phyloP scores from a whole-genome alignment of 2,329 filamentous ascomycete species.

The Aspergillus neoniger region DNA sequence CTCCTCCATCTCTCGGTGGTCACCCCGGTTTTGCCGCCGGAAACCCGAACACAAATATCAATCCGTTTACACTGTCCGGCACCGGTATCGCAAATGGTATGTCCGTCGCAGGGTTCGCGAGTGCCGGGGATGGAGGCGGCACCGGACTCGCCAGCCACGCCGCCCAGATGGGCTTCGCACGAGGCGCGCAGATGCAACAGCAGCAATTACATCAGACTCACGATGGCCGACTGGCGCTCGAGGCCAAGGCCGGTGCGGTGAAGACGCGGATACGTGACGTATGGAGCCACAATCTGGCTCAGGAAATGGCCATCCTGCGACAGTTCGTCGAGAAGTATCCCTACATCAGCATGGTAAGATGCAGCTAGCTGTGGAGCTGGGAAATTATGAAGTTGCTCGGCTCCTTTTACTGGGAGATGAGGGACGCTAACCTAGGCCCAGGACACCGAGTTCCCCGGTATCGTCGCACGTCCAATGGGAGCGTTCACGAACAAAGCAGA shows the following conservation, averaged over 20 bases:
- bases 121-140: slow-evolving; percentile 58
- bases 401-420: background rate
- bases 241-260: slow-evolving; percentile 57
- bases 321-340: slow-evolving; percentile 86
- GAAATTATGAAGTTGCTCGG: background rate
- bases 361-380: background rate
- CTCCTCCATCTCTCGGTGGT: slow-evolving; percentile 61
- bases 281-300: slow-evolving; percentile 86
- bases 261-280: slow-evolving; percentile 91
- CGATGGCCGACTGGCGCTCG: slow-evolving; percentile 57
- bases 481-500: slow-evolving; percentile 93
- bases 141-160: slow-evolving; percentile 83
- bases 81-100: slow-evolving; percentile 56
- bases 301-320: slow-evolving; percentile 85
- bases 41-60: slow-evolving; percentile 67
- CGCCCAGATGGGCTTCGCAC: slow-evolving; percentile 82
- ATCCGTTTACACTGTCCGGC: slow-evolving; percentile 61
- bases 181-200: slow-evolving; percentile 67
- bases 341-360: slow-evolving; percentile 92
- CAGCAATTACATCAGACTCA: slow-evolving; percentile 54
- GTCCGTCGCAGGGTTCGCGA: slow-evolving; percentile 58
- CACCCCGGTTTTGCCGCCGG: slow-evolving; percentile 68
- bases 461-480: slow-evolving; percentile 93
- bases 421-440: slow-evolving; percentile 40
- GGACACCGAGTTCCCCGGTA: slow-evolving; percentile 98